Percentiles rank a stretch among this genome's conserved stretches.
Conservation (phyloP, 2,329 filamentous ascomycete species). For the Cladosporium colombiae region DNA sequence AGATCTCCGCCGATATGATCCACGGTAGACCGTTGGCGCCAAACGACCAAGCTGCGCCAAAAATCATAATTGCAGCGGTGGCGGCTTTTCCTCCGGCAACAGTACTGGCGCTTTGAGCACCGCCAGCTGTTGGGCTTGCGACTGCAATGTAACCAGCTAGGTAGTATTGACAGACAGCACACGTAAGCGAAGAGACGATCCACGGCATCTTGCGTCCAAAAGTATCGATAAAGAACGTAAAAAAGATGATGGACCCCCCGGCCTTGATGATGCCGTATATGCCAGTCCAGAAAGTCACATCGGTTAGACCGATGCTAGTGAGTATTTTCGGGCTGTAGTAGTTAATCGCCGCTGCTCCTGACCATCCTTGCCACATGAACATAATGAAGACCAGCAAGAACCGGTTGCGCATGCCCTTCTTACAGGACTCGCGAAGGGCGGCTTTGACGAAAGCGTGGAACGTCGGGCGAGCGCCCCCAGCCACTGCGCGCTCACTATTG, state of each 20-base stretch:
- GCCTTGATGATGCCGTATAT: constrained; percentile 43
- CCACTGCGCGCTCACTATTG: constrained; percentile 34
- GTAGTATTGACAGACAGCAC: constrained; percentile 42
- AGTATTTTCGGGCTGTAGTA: constrained; percentile 42
- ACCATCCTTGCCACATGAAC: constrained; percentile 40
- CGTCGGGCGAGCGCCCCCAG: constrained; percentile 33
- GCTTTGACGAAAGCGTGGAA: constrained; percentile 36
- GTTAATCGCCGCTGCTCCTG: constrained; percentile 40
- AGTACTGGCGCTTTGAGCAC: constrained; percentile 35
- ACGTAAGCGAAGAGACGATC: constrained; percentile 37
- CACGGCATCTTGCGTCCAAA: constrained; percentile 39
- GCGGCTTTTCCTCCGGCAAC: constrained; percentile 42
- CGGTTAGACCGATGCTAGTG: constrained; percentile 38
- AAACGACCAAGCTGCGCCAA: constrained; percentile 40
- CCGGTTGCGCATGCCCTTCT: constrained; percentile 45
- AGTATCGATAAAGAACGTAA: constrained; percentile 41
- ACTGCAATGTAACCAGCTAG: constrained; percentile 41
- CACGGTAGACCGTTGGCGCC: constrained; percentile 45
- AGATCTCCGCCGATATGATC: constrained; percentile 49
- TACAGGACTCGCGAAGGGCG: constrained; percentile 34
- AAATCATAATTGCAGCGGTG: constrained; percentile 45
- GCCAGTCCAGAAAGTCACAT: constrained; percentile 41
- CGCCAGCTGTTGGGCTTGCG: constrained; percentile 35
- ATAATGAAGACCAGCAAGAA: constrained; percentile 43
- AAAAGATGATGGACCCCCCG: constrained; percentile 39